phyloP scores from a whole-genome alignment of 1,139 yeast genomes.

The Pichia sp. region DNA sequence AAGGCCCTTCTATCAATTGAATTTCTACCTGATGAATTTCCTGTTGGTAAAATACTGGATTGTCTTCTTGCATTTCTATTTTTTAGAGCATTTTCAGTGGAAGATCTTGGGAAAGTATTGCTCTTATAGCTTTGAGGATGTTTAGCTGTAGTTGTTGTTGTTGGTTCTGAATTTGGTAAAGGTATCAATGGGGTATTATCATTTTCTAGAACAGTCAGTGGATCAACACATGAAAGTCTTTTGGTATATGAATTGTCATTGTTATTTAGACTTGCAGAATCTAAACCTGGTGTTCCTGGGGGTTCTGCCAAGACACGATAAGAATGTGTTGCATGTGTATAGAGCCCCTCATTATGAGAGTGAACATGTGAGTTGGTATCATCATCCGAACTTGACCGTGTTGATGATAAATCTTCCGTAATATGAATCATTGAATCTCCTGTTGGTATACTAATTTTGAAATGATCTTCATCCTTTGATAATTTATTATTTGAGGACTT shows the following conservation, averaged over 20 bases:
- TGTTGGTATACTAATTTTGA: constrained; percentile 10
- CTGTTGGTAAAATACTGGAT: not conserved
- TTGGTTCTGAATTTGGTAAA: constrained; percentile 8
- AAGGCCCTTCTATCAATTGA: constrained; percentile 24
- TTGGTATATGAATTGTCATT: not conserved
- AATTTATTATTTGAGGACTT: not conserved
- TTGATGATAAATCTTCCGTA: constrained; percentile 9
- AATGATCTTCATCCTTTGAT: constrained; percentile 10
- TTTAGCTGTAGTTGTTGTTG: not conserved
- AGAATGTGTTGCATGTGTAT: constrained; percentile 5
- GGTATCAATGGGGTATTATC: constrained; percentile 1
- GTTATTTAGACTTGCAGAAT: not conserved
- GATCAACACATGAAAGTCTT: constrained; percentile 11
- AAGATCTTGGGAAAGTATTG: constrained; percentile 12
- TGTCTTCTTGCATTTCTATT: not conserved
- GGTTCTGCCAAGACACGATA: constrained; percentile 14
- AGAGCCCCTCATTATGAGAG: not conserved
- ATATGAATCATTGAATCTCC: constrained; percentile 9
- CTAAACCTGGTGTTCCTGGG: not conserved
- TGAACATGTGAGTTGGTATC: not conserved
- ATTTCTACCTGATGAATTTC: constrained; percentile 9
- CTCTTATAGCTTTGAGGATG: constrained; percentile 1
- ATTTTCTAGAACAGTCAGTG: not conserved
- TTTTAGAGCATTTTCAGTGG: constrained; percentile 2
- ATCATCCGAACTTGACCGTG: constrained; percentile 12